Evolutionary conservation across 2,329 filamentous ascomycete genomes (phyloP).

Genomic region (Ceratocystis albifundus): DNA sequence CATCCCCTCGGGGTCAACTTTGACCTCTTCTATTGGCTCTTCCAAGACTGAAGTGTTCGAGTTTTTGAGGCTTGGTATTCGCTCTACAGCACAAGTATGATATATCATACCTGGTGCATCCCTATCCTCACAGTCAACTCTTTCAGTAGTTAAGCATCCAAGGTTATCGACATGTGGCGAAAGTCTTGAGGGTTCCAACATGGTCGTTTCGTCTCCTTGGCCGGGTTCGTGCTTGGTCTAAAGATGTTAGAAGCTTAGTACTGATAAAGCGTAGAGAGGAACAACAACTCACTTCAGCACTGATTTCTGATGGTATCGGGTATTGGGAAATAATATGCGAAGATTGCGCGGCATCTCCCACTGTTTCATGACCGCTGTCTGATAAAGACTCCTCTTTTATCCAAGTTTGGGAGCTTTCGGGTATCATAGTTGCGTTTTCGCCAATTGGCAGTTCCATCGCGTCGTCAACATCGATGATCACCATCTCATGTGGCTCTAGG

Average conservation of each 20-base stretch:
- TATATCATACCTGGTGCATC: too few relatives aligned
- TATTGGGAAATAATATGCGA: background rate
- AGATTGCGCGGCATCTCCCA: background rate
- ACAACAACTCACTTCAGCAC: background rate
- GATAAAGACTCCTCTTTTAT: background rate
- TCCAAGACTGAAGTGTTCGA: background rate
- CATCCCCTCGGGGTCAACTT: background rate
- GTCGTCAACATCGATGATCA: background rate
- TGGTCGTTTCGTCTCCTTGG: background rate
- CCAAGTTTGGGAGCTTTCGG: background rate
- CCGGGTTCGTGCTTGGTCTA: background rate
- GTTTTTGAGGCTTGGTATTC: background rate
- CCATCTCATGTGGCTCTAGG: background rate
- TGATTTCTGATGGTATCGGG: background rate
- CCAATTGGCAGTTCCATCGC: background rate
- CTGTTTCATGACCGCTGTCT: background rate
- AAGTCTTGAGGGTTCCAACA: background rate
- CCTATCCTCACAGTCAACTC: background rate
- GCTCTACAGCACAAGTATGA: background rate
- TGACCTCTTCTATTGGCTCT: background rate
- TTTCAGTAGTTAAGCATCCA: background rate
- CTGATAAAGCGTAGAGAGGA: background rate
- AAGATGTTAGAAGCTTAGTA: background rate
- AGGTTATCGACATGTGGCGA: background rate
- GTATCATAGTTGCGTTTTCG: background rate